Percentiles rank a stretch among this genome's conserved stretches.
These are phyloP conservation scores for Isoetes taiwanensis DNA, from an alignment of 75 land plant genomes.

Conservation along the genomic window DNA sequence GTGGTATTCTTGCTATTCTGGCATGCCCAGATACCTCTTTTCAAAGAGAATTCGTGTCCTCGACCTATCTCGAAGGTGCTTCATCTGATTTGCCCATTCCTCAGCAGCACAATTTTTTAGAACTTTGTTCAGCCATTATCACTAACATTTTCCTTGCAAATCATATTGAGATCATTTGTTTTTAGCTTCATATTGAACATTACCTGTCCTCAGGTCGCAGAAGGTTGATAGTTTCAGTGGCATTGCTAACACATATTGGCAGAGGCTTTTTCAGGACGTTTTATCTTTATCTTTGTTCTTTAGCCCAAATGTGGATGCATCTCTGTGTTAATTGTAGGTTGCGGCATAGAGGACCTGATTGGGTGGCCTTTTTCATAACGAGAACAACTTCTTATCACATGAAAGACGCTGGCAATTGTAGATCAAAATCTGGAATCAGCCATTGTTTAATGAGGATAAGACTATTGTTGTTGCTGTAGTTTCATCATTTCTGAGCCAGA, in stretches of 20 bases:
- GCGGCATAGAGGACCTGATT: slow-evolving; percentile 5
- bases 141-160: too few relatives aligned
- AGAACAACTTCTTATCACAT: background rate
- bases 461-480: slow-evolving; percentile 5
- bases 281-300: too few relatives aligned
- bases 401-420: slow-evolving; percentile 8
- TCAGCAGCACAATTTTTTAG: background rate
- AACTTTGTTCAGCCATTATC: too few relatives aligned
- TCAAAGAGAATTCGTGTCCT: background rate
- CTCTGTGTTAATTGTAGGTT: background rate
- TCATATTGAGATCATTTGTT: too few relatives aligned
- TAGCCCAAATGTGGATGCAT: background rate
- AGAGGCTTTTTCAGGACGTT: too few relatives aligned
- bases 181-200: background rate
- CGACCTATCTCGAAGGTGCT: background rate
- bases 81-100: too few relatives aligned
- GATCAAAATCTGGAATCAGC: slow-evolving; percentile 1
- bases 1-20: slow-evolving; percentile 4
- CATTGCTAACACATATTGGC: too few relatives aligned
- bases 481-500: too few relatives aligned
- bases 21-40: background rate
- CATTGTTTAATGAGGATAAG: slow-evolving; percentile 1
- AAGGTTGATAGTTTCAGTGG: background rate
- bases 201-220: background rate
- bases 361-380: slow-evolving; percentile 1